These are phyloP conservation scores for Linnemannia exigua DNA, from an alignment of 192 early-diverging fungal genomes.

Conservation along the genomic window DNA sequence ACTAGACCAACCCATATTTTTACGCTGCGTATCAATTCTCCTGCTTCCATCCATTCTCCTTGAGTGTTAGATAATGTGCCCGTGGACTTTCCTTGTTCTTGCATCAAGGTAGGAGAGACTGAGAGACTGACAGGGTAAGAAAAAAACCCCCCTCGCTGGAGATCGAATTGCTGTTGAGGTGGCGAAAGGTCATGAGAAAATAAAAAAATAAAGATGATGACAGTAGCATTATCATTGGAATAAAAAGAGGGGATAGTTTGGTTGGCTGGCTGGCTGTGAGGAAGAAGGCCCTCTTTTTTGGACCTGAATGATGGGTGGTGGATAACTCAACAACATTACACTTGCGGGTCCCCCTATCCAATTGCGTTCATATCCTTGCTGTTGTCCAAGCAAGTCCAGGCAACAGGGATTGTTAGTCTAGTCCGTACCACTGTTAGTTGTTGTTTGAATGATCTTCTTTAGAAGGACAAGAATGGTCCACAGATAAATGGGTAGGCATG, in stretches of 20 bases:
- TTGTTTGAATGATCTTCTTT: background rate
- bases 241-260: background rate
- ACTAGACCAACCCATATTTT: too few relatives aligned
- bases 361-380: background rate
- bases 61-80: background rate
- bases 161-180: background rate
- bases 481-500: background rate
- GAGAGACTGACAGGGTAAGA: background rate
- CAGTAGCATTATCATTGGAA: background rate
- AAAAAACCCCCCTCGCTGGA: background rate
- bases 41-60: background rate
- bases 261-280: background rate
- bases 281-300: too few relatives aligned
- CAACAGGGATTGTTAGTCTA: too few relatives aligned
- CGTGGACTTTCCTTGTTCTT: background rate
- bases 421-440: background rate
- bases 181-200: background rate
- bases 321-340: background rate
- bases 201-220: background rate
- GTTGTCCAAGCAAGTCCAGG: too few relatives aligned
- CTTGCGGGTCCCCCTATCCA: background rate
- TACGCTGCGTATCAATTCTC: too few relatives aligned
- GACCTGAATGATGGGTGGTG: too few relatives aligned
- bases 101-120: background rate
- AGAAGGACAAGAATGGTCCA: background rate